Evolutionary conservation across 176 grass and related monocot species (phyloP).

Genomic region (Thinopyrum elongatum): DNA sequence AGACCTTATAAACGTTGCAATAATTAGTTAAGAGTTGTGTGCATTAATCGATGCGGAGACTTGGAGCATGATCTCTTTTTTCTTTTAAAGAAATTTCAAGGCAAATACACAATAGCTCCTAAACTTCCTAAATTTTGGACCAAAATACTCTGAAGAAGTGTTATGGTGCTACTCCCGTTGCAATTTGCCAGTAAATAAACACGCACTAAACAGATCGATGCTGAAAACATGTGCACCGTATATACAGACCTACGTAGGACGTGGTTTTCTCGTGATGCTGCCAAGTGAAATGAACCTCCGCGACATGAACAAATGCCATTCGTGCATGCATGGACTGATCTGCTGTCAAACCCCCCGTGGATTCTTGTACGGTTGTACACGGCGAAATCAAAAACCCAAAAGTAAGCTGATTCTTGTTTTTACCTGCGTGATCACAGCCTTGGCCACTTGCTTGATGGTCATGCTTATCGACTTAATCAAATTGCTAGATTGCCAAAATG

Average conservation of each 20-base stretch:
- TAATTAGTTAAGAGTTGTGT: too few species aligned
- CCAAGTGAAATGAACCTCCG: constrained; percentile 31
- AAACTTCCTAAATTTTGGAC: too few species aligned
- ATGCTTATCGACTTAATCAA: constrained; percentile 18
- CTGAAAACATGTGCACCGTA: neutral
- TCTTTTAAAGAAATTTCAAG: too few species aligned
- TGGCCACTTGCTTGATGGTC: constrained; percentile 25
- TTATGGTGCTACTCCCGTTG: neutral
- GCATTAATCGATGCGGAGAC: too few species aligned
- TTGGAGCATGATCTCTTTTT: too few species aligned
- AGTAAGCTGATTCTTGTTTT: constrained; percentile 12
- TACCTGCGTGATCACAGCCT: neutral
- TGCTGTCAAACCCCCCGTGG: neutral
- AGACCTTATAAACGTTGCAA: too few species aligned
- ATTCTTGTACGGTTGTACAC: neutral
- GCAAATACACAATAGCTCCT: too few species aligned
- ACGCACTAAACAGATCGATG: neutral
- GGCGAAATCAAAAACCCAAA: neutral
- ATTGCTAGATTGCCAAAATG: constrained; percentile 15
- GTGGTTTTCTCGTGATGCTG: neutral
- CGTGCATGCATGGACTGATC: neutral
- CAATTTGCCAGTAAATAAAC: neutral
- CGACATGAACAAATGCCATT: neutral
- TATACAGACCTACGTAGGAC: neutral
- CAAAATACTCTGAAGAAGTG: too few species aligned